Percentiles rank a stretch among this genome's conserved stretches.
Evolutionary conservation across 768 basidiomycete genomes (phyloP).

Genomic region (Lactarius sp.): DNA sequence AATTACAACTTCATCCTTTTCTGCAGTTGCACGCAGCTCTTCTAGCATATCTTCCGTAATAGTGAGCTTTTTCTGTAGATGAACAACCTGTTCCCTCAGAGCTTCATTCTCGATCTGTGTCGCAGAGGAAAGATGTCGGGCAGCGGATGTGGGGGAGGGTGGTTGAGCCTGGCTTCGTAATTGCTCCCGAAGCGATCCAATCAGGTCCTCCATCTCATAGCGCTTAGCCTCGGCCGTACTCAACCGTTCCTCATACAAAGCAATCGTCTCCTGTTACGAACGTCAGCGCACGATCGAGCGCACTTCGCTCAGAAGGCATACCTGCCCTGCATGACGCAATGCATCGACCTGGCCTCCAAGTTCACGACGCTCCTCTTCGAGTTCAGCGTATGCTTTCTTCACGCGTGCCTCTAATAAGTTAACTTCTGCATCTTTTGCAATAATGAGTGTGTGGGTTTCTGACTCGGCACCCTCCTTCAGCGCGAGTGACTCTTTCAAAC

Average conservation of each 20-base stretch:
- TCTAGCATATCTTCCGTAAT: conserved; percentile 82
- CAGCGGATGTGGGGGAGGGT: conserved; percentile 34
- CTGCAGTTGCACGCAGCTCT: conserved; percentile 62
- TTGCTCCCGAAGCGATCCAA: conserved; percentile 55
- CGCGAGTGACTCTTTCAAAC: conserved; percentile 49
- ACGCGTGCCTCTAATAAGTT: conserved; percentile 46
- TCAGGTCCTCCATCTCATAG: conserved; percentile 71
- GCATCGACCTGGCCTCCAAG: conserved; percentile 74
- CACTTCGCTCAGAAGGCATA: conserved; percentile 32
- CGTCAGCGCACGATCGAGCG: conserved; percentile 8
- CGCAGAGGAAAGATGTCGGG: conserved; percentile 55
- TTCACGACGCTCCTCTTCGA: conserved; percentile 59
- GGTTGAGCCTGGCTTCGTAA: conserved; percentile 33
- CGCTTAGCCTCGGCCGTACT: conserved; percentile 62
- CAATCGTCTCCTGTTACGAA: conserved; percentile 75
- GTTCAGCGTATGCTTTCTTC: conserved; percentile 41
- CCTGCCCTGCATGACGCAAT: conserved; percentile 84
- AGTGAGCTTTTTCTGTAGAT: conserved; percentile 73
- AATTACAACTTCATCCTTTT: conserved; percentile 64
- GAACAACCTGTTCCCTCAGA: conserved; percentile 82
- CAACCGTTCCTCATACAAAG: conserved; percentile 87
- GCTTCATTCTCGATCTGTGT: conserved; percentile 93
- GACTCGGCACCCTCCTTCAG: conserved; percentile 47
- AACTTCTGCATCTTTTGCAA: conserved; percentile 59
- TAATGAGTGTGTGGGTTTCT: conserved; percentile 47